A percentile compares a stretch with the other conserved stretches of the same genome.
Evolutionary conservation across 441 rosid genomes (phyloP).

Genomic region (Erodium texanum): DNA sequence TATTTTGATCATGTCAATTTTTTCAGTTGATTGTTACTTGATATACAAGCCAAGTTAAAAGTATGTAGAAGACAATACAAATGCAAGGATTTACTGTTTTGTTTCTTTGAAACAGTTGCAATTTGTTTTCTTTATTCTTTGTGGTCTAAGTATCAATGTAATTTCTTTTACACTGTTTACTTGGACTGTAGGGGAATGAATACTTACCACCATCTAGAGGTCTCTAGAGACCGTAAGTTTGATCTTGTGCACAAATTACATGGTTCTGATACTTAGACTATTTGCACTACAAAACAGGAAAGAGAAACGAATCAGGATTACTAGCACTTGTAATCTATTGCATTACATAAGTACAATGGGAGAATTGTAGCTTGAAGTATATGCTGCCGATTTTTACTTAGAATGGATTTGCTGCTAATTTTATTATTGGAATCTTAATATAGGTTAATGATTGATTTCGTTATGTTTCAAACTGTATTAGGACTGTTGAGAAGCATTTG

Average conservation of each 20-base stretch:
- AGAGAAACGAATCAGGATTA: not conserved
- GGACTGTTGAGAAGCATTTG: conserved; percentile 47
- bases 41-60: not conserved
- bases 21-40: not conserved
- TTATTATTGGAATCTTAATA: not conserved
- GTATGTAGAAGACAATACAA: not conserved
- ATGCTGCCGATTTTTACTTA: not conserved
- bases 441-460: not conserved
- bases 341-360: not conserved
- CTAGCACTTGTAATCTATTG: not conserved
- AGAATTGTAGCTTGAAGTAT: not conserved
- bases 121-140: no score
- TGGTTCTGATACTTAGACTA: not conserved
- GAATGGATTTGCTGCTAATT: not conserved
- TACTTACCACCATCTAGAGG: not conserved
- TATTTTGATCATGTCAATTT: conserved; percentile 3
- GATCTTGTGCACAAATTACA: not conserved
- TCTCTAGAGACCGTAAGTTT: not conserved
- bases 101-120: no score
- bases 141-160: no score
- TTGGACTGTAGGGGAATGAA: not conserved
- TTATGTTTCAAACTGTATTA: conserved; percentile 10
- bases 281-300: not conserved
- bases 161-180: not conserved
- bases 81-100: not conserved